A percentile compares a stretch with the other conserved stretches of the same genome.
Conservation (phyloP, 148 eudicot genomes). For the Cornus kousa region DNA sequence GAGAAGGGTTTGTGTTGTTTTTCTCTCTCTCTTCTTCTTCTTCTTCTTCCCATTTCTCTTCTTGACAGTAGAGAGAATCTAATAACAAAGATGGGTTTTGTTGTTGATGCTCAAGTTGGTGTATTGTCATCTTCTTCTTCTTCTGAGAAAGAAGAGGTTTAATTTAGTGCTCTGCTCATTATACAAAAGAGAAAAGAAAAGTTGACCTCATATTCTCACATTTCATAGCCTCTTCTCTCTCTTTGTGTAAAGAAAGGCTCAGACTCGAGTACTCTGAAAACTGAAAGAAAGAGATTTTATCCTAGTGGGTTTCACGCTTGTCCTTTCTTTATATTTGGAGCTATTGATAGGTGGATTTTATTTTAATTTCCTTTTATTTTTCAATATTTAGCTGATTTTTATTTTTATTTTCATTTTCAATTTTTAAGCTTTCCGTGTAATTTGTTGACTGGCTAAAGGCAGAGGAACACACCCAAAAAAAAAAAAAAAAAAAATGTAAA, state of each 20-base stretch:
- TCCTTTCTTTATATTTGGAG: slow-evolving; percentile 33
- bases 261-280: slow-evolving; percentile 21
- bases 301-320: slow-evolving; percentile 56
- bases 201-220: slow-evolving; percentile 1
- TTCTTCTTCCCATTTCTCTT: slow-evolving; percentile 34
- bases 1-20: neutral
- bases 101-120: slow-evolving; percentile 16
- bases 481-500: too few species aligned
- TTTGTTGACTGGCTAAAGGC: too few species aligned
- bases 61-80: slow-evolving; percentile 44
- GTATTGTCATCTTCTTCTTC: slow-evolving; percentile 22
- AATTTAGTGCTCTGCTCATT: neutral
- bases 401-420: too few species aligned
- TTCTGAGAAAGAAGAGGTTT: neutral
- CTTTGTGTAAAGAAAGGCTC: slow-evolving; percentile 18
- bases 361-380: too few species aligned
- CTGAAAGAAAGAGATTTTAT: slow-evolving; percentile 28
- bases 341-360: too few species aligned
- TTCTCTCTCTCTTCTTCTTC: slow-evolving; percentile 6
- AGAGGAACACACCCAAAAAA: too few species aligned
- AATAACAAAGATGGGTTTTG: slow-evolving; percentile 24
- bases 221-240: slow-evolving; percentile 19
- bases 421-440: too few species aligned
- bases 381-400: too few species aligned
- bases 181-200: neutral